These are phyloP conservation scores for Gautieria morchelliformis DNA, from an alignment of 768 basidiomycete species.

Conservation along the genomic window DNA sequence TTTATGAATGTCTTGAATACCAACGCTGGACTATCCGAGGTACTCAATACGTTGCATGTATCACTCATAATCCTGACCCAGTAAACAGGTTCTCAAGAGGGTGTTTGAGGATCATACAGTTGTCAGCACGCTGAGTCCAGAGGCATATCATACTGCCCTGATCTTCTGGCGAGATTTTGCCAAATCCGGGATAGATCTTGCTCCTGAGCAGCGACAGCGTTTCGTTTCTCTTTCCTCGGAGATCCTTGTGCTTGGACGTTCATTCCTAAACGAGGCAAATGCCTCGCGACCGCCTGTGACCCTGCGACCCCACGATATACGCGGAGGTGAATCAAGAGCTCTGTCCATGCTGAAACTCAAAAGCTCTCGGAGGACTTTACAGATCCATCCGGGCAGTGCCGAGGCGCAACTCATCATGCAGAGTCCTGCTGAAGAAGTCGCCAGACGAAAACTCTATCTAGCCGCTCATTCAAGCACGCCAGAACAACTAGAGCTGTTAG, in stretches of 20 bases:
- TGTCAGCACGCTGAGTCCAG: constrained; percentile 54
- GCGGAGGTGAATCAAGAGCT: constrained; percentile 26
- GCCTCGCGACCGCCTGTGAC: constrained; percentile 54
- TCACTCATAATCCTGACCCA: constrained; percentile 12
- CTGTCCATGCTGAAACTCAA: constrained; percentile 4
- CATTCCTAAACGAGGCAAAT: constrained; percentile 66
- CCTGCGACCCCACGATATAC: constrained; percentile 59
- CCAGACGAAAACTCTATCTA: constrained; percentile 73
- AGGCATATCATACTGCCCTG: constrained; percentile 78
- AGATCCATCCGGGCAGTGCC: constrained; percentile 76
- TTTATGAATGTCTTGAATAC: constrained; percentile 98
- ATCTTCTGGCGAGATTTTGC: constrained; percentile 98
- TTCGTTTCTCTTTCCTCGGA: constrained; percentile 89
- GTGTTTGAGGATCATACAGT: constrained; percentile 63
- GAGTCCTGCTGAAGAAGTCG: constrained; percentile 76
- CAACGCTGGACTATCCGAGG: constrained; percentile 81
- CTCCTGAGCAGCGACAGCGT: constrained; percentile 60
- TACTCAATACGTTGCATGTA: constrained; percentile 29
- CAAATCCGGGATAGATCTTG: constrained; percentile 89
- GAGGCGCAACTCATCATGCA: constrained; percentile 94
- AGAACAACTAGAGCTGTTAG: constrained; percentile 69
- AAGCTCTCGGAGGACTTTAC: constrained; percentile 24
- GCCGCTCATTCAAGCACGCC: constrained; percentile 69
- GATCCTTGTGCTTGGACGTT: constrained; percentile 77
- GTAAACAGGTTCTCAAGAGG: constrained; percentile 51